phyloP scores from a whole-genome alignment of 2,329 filamentous ascomycete genomes.

The Fusarium euwallaceae region DNA sequence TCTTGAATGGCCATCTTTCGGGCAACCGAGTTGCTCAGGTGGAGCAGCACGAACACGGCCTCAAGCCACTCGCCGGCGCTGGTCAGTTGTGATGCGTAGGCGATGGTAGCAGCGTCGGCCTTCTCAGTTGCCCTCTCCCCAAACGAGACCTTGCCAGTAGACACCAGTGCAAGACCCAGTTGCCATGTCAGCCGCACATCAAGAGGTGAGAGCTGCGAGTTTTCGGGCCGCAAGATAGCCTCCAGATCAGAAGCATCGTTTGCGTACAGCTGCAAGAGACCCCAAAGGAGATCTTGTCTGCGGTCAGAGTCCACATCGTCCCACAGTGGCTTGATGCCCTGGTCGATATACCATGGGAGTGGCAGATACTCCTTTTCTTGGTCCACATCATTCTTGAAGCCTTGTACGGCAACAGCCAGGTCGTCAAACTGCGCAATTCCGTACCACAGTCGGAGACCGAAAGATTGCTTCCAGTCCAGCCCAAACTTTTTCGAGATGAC shows the following conservation, averaged over 20 bases:
- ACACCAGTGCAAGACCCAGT: constrained; percentile 76
- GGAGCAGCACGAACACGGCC: constrained; percentile 82
- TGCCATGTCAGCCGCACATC: constrained; percentile 88
- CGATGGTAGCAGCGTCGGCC: constrained; percentile 74
- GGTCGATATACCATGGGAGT: constrained; percentile 76
- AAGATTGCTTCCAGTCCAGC: constrained; percentile 93
- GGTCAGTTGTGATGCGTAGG: constrained; percentile 75
- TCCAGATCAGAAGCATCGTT: constrained; percentile 71
- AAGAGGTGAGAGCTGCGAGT: constrained; percentile 80
- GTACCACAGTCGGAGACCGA: constrained; percentile 93
- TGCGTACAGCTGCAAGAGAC: constrained; percentile 85
- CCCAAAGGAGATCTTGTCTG: constrained; percentile 87
- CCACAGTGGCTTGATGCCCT: constrained; percentile 70
- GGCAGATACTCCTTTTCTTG: constrained; percentile 80
- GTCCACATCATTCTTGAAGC: constrained; percentile 80
- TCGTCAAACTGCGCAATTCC: constrained; percentile 76
- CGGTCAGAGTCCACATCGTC: constrained; percentile 68
- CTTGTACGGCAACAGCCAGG: constrained; percentile 78
- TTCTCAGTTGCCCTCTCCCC: constrained; percentile 68
- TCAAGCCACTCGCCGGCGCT: constrained; percentile 76
- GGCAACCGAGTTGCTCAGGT: constrained; percentile 73
- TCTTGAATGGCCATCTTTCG: constrained; percentile 79
- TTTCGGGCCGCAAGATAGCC: constrained; percentile 80
- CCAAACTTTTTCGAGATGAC: constrained; percentile 86
- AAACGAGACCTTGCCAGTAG: constrained; percentile 64